These are phyloP conservation scores for Russula sp. DNA, from an alignment of 768 basidiomycete species.

Conservation along the genomic window DNA sequence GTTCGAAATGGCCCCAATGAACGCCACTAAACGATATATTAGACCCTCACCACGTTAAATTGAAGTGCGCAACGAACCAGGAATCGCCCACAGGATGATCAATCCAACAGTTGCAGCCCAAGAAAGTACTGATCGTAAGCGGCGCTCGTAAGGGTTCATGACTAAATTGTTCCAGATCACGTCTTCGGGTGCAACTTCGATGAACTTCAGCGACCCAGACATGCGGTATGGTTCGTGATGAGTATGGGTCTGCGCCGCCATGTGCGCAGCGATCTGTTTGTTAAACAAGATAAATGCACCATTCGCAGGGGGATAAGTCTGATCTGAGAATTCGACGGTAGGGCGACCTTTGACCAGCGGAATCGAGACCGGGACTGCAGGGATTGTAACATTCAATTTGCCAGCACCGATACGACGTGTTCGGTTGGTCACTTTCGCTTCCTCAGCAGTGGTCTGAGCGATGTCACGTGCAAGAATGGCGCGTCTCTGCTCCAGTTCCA, in stretches of 20 bases:
- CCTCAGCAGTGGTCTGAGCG: slow-evolving; percentile 28
- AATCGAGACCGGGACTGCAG: slow-evolving; percentile 19
- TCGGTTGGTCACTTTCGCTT: slow-evolving; percentile 28
- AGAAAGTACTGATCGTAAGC: slow-evolving; percentile 44
- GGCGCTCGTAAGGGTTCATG: slow-evolving; percentile 84
- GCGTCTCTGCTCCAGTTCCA: slow-evolving; percentile 32
- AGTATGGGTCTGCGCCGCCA: slow-evolving; percentile 70
- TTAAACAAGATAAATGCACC: slow-evolving; percentile 93
- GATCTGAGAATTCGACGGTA: slow-evolving; percentile 29
- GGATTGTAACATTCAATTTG: slow-evolving; percentile 30
- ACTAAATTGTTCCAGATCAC: slow-evolving; percentile 90
- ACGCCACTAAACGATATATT: slow-evolving; percentile 32
- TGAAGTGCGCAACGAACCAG: slow-evolving; percentile 48
- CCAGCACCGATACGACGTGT: slow-evolving; percentile 30
- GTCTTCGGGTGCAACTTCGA: slow-evolving; percentile 83
- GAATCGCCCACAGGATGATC: slow-evolving; percentile 87
- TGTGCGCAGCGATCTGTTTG: slow-evolving; percentile 87
- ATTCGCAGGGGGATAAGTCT: slow-evolving; percentile 39
- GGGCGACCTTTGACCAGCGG: slow-evolving; percentile 23
- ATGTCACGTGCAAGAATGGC: slow-evolving; percentile 36
- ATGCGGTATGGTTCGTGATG: slow-evolving; percentile 88
- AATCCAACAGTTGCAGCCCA: slow-evolving; percentile 76
- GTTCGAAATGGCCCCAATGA: slow-evolving; percentile 85
- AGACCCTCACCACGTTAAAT: background rate
- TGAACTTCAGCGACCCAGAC: slow-evolving; percentile 54